Conservation (phyloP, 2,329 filamentous ascomycete species). For the Fusarium compactum region DNA sequence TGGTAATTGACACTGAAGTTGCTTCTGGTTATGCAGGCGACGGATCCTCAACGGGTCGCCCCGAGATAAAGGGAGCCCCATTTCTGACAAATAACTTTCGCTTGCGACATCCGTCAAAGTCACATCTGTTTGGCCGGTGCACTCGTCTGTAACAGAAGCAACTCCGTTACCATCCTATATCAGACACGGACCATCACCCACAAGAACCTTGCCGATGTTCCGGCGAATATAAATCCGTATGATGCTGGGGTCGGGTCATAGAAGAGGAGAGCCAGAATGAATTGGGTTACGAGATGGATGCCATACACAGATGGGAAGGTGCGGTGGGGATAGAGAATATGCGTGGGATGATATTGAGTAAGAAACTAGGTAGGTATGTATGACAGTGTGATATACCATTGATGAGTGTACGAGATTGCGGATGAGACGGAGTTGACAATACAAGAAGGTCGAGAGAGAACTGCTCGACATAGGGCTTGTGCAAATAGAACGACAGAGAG, state of each 20-base stretch:
- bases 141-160: neutral
- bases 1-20: slow-evolving; percentile 5
- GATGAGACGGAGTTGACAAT: neutral
- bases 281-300: slow-evolving; percentile 6
- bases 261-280: neutral
- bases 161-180: neutral
- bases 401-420: neutral
- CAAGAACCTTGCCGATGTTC: slow-evolving; percentile 5
- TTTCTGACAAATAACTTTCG: slow-evolving; percentile 8
- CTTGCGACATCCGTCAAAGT: neutral
- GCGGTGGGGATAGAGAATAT: slow-evolving; percentile 7
- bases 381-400: slow-evolving; percentile 19
- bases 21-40: slow-evolving; percentile 5
- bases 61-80: slow-evolving; percentile 18
- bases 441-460: neutral
- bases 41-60: slow-evolving; percentile 33
- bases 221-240: slow-evolving; percentile 8
- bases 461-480: neutral
- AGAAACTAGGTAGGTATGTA: slow-evolving; percentile 1
- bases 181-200: slow-evolving; percentile 5
- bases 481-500: neutral
- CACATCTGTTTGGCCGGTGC: neutral
- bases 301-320: slow-evolving; percentile 1
- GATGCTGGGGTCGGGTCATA: slow-evolving; percentile 7
- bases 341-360: slow-evolving; percentile 23